Evolutionary conservation across 1,139 yeast species (phyloP).

Genomic region (Suhomyces choctaworum): DNA sequence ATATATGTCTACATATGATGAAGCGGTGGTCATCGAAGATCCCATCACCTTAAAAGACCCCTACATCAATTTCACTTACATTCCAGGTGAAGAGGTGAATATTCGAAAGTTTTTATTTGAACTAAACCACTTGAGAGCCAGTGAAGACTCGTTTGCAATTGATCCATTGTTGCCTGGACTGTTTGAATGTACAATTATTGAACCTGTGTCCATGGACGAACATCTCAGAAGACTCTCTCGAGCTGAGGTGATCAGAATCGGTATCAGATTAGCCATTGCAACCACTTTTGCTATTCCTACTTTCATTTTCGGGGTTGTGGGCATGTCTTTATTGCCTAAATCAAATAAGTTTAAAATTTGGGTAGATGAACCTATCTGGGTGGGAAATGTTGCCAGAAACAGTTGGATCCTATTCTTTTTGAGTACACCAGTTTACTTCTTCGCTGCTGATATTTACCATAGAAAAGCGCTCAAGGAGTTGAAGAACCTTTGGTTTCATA

Average conservation of each 20-base stretch:
- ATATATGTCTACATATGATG: slow-evolving; percentile 54
- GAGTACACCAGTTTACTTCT: slow-evolving; percentile 73
- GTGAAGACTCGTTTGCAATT: slow-evolving; percentile 22
- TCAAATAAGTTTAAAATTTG: slow-evolving; percentile 47
- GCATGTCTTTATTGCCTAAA: slow-evolving; percentile 60
- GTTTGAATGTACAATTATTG: slow-evolving; percentile 56
- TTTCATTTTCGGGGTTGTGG: slow-evolving; percentile 65
- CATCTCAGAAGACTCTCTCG: slow-evolving; percentile 54
- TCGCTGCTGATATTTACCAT: slow-evolving; percentile 74
- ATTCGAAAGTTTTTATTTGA: slow-evolving; percentile 54
- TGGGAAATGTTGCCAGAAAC: slow-evolving; percentile 59
- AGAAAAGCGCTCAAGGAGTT: slow-evolving; percentile 63
- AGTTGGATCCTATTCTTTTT: slow-evolving; percentile 67
- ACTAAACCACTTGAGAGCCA: slow-evolving; percentile 46
- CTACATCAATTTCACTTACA: slow-evolving; percentile 60
- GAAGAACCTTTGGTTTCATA: slow-evolving; percentile 54
- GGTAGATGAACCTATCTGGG: slow-evolving; percentile 64
- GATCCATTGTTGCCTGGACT: slow-evolving; percentile 26
- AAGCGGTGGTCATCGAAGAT: slow-evolving; percentile 55
- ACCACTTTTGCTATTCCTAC: slow-evolving; percentile 65
- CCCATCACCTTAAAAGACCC: slow-evolving; percentile 58
- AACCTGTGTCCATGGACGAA: slow-evolving; percentile 63
- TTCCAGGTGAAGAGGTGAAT: slow-evolving; percentile 56
- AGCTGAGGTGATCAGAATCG: slow-evolving; percentile 49
- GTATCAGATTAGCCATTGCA: slow-evolving; percentile 50